A percentile compares a stretch with the other conserved stretches of the same genome.
These are phyloP conservation scores for Lachancea thermotolerans DNA, from an alignment of 805 yeast species.

Conservation along the genomic window DNA sequence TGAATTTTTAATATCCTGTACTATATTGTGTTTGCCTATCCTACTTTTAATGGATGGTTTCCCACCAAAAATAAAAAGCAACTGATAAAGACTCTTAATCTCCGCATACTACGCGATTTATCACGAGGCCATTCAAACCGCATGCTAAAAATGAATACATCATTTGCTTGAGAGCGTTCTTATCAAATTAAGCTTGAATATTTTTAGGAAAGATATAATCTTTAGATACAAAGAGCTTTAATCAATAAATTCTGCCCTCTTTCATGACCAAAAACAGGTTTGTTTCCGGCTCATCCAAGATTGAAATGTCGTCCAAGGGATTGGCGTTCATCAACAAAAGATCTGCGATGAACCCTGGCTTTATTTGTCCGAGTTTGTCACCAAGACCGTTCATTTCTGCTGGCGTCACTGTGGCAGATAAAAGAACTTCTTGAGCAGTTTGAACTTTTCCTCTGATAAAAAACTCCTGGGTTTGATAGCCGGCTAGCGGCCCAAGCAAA, in stretches of 20 bases:
- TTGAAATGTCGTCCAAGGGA: slow-evolving; percentile 10
- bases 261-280: slow-evolving; percentile 11
- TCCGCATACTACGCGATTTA: no score
- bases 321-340: slow-evolving; percentile 10
- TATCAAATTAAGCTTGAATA: no score
- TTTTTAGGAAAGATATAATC: no score
- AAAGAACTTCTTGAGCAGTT: slow-evolving; percentile 9
- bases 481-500: slow-evolving; percentile 9
- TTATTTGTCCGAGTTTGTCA: slow-evolving; percentile 11
- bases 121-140: no score
- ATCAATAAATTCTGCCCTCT: slow-evolving; percentile 8
- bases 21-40: no score
- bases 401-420: slow-evolving; percentile 13
- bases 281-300: slow-evolving; percentile 12
- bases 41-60: no score
- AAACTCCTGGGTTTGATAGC: slow-evolving; percentile 13
- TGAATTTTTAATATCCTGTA: no score
- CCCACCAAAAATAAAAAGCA: no score
- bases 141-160: no score
- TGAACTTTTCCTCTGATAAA: slow-evolving; percentile 10
- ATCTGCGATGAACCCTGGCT: slow-evolving; percentile 11
- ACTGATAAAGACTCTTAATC: no score
- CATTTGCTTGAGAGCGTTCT: no score
- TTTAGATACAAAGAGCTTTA: no score
- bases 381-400: slow-evolving; percentile 11